These are phyloP conservation scores for Solanum dulcamara DNA, from an alignment of 257 asterid species.

Conservation along the genomic window DNA sequence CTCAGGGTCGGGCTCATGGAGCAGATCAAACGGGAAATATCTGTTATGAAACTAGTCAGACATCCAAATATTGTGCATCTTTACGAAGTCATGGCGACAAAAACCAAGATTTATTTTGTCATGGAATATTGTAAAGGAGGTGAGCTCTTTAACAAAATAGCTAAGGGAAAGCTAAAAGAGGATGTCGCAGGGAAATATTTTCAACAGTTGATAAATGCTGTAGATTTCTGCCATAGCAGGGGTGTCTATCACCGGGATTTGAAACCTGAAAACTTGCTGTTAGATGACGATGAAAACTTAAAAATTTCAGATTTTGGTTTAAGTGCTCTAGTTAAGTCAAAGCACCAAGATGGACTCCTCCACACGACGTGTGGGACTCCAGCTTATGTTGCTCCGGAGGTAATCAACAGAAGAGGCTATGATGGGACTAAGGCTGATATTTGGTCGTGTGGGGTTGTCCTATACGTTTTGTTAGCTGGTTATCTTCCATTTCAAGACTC, in stretches of 20 bases:
- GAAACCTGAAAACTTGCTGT: constrained; percentile 65
- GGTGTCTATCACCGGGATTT: constrained; percentile 83
- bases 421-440: constrained; percentile 71
- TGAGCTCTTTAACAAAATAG: constrained; percentile 60
- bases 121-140: constrained; percentile 81
- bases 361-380: constrained; percentile 89
- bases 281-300: constrained; percentile 56
- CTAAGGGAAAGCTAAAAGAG: constrained; percentile 57
- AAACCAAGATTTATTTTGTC: constrained; percentile 68
- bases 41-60: constrained; percentile 54
- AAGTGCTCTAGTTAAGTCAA: constrained; percentile 58
- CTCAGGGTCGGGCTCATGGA: constrained; percentile 38
- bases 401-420: constrained; percentile 58
- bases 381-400: constrained; percentile 85
- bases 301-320: constrained; percentile 77
- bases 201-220: constrained; percentile 52
- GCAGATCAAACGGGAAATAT: constrained; percentile 68
- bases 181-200: constrained; percentile 50
- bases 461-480: constrained; percentile 60
- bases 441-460: constrained; percentile 84
- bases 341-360: constrained; percentile 63
- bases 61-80: constrained; percentile 65
- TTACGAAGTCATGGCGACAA: constrained; percentile 81
- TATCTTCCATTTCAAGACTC: constrained; percentile 71
- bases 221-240: constrained; percentile 76